Evolutionary conservation across 1,284 basidiomycete genomes (phyloP).

Genomic region (Cystobasidium slooffiae): DNA sequence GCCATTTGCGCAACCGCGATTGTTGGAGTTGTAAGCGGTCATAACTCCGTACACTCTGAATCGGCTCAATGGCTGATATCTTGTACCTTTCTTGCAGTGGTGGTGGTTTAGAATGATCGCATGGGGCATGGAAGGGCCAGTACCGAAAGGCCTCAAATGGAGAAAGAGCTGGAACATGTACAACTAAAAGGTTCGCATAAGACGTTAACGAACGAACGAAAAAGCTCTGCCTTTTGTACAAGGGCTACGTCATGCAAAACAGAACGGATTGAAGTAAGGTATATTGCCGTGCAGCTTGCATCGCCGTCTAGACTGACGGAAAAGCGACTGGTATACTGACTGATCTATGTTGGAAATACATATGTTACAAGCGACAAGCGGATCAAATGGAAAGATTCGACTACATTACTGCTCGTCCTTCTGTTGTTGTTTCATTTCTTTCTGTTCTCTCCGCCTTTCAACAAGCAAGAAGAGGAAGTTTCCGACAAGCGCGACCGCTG

Average conservation of each 20-base stretch:
- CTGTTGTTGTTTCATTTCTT: constrained; percentile 37
- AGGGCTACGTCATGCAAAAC: no score
- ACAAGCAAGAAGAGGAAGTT: constrained; percentile 50
- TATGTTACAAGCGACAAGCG: no score
- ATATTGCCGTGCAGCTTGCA: no score
- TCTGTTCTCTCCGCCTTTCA: constrained; percentile 52
- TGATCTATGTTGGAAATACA: no score
- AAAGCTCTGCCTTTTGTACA: not conserved
- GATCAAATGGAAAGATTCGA: no score
- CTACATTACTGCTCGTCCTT: constrained; percentile 42
- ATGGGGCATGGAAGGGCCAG: constrained; percentile 71
- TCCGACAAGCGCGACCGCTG: constrained; percentile 53
- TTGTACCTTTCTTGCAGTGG: constrained; percentile 61
- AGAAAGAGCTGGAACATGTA: constrained; percentile 29
- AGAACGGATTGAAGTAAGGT: no score
- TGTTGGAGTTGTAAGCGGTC: constrained; percentile 61
- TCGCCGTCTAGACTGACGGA: no score
- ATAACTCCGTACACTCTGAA: not conserved
- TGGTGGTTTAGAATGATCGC: constrained; percentile 92
- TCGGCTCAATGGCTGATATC: not conserved
- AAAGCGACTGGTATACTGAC: no score
- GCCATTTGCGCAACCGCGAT: constrained; percentile 67
- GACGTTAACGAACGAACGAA: not conserved
- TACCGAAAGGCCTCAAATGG: constrained; percentile 18
- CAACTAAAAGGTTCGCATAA: not conserved